These are phyloP conservation scores for Metschnikowia colocasiae DNA, from an alignment of 805 yeast species.

Conservation along the genomic window DNA sequence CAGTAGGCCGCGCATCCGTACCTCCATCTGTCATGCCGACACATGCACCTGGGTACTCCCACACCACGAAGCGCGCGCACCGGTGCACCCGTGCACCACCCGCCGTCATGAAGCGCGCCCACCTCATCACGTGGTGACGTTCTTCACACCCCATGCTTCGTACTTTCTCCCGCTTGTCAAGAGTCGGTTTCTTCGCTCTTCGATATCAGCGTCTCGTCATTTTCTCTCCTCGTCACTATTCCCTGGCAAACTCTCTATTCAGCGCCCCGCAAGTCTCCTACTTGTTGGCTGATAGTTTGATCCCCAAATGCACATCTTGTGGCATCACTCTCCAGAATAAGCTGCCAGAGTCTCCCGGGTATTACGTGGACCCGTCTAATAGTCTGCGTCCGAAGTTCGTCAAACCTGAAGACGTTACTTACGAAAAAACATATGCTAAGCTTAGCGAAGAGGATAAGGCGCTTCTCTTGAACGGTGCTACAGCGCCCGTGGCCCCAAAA, in stretches of 20 bases:
- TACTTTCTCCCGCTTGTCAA: not conserved
- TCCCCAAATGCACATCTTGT: constrained; percentile 49
- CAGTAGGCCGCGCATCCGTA: constrained; percentile 5
- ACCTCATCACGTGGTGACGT: constrained; percentile 3
- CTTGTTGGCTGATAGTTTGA: constrained; percentile 14
- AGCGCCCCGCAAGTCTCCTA: constrained; percentile 10
- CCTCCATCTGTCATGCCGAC: not conserved
- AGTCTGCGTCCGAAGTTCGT: not conserved
- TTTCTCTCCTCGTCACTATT: not conserved
- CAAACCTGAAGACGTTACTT: constrained; percentile 22
- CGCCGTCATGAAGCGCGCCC: not conserved
- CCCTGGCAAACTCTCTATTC: not conserved
- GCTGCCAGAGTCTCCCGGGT: constrained; percentile 41
- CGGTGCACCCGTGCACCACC: not conserved
- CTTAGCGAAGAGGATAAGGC: constrained; percentile 26
- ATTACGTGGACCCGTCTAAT: constrained; percentile 23
- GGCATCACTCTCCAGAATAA: constrained; percentile 50
- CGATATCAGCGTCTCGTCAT: not conserved
- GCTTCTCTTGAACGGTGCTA: constrained; percentile 23
- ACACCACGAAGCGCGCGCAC: not conserved
- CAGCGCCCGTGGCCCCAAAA: not conserved
- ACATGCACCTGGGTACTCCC: not conserved
- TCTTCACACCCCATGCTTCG: constrained; percentile 2
- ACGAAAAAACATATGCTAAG: constrained; percentile 15
- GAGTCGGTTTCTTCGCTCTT: not conserved